phyloP scores from a whole-genome alignment of 176 grass and related monocot species.

The Metroxylon sagu region DNA sequence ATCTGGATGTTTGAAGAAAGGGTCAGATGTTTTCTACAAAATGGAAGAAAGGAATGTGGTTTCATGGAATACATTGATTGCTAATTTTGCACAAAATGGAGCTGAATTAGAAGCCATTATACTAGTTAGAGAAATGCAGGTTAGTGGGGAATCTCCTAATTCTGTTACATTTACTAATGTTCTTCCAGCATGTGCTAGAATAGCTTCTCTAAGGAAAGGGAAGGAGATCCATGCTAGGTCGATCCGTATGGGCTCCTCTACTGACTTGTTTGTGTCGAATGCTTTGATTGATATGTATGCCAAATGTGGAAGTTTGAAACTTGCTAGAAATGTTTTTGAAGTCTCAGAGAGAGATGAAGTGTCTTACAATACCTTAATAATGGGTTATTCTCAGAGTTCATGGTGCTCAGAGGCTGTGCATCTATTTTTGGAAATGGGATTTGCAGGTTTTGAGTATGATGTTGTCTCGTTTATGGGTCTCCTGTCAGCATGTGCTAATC shows the following conservation, averaged over 20 bases:
- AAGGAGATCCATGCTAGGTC: conserved; percentile 80
- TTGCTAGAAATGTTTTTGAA: conserved; percentile 51
- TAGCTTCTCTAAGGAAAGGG: conserved; percentile 50
- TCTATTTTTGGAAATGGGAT: conserved; percentile 63
- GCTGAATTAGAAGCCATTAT: conserved; percentile 42
- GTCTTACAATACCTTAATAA: conserved; percentile 80
- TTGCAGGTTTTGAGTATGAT: conserved; percentile 52
- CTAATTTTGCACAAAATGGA: conserved; percentile 59
- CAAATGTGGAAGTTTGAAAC: conserved; percentile 53
- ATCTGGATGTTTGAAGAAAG: conserved; percentile 43
- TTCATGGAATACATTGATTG: conserved; percentile 86
- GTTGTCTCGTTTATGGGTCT: conserved; percentile 66
- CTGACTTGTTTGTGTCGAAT: conserved; percentile 71
- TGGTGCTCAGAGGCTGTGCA: conserved; percentile 45
- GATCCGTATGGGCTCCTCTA: conserved; percentile 30
- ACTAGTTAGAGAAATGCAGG: conserved; percentile 51
- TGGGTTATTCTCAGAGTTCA: conserved; percentile 58
- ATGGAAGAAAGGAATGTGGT: conserved; percentile 43
- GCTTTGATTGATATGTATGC: conserved; percentile 87
- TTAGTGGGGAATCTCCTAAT: conserved; percentile 48
- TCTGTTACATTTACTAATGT: conserved; percentile 56
- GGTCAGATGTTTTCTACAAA: conserved; percentile 41
- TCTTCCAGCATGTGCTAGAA: conserved; percentile 73
- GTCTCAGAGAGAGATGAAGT: conserved; percentile 61
- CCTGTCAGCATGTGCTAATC: conserved; percentile 63